These are phyloP conservation scores for Rhodosporidiobolus sp. DNA, from an alignment of 768 basidiomycete genomes.

Conservation along the genomic window DNA sequence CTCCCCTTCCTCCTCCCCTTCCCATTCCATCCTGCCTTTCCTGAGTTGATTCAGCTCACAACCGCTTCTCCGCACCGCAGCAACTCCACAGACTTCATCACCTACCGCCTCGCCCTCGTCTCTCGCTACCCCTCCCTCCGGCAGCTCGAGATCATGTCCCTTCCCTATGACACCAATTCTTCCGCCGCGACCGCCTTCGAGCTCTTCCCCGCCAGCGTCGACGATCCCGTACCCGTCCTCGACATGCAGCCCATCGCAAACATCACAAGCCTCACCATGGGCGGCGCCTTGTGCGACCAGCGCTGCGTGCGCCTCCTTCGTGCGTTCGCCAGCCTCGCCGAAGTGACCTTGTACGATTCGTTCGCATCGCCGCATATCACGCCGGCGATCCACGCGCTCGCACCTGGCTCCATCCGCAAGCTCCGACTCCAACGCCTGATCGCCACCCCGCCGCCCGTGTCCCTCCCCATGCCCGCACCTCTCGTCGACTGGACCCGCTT, in stretches of 20 bases:
- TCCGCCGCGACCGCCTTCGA: conserved; percentile 13
- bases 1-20: not conserved
- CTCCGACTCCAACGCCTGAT: conserved; percentile 17
- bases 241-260: conserved; percentile 10
- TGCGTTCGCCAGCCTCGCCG: not conserved
- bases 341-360: conserved; percentile 11
- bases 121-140: not conserved
- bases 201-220: conserved; percentile 18
- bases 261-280: conserved; percentile 2
- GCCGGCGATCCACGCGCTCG: conserved; percentile 16
- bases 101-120: conserved; percentile 22
- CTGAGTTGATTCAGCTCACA: too few species aligned
- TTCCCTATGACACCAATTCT: conserved; percentile 18
- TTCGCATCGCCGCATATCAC: conserved; percentile 28
- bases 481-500: conserved; percentile 1
- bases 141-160: conserved; percentile 14
- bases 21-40: too few species aligned
- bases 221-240: conserved; percentile 3
- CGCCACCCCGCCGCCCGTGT: not conserved
- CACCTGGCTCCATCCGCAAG: not conserved
- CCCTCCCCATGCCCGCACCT: conserved; percentile 1
- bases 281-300: conserved; percentile 23
- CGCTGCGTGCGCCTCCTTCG: conserved; percentile 17
- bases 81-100: conserved; percentile 24
- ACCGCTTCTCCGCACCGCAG: too few species aligned